Evolutionary conservation across 2,329 filamentous ascomycete genomes (phyloP).

Genomic region (Trichothecium sympodiale): DNA sequence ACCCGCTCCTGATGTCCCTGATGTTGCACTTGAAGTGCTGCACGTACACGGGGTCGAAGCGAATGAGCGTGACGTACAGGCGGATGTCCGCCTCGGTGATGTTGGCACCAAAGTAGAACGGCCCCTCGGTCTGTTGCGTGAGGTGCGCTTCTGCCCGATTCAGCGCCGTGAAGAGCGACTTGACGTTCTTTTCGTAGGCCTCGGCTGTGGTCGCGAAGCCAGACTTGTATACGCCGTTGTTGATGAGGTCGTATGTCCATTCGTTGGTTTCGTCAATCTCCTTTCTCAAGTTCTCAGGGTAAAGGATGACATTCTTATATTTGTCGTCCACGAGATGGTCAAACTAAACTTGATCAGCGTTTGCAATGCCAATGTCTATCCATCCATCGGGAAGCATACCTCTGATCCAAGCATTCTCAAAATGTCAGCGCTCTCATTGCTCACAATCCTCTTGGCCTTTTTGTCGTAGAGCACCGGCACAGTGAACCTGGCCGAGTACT

Average conservation of each 20-base stretch:
- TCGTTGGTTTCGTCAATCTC: slow-evolving; percentile 68
- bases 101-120: slow-evolving; percentile 63
- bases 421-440: slow-evolving; percentile 88
- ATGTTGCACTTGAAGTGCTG: slow-evolving; percentile 87
- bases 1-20: slow-evolving; percentile 72
- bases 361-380: too few relatives aligned
- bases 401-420: slow-evolving; percentile 78
- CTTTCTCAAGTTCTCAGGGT: slow-evolving; percentile 50
- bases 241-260: slow-evolving; percentile 70
- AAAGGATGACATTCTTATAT: slow-evolving; percentile 52
- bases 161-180: slow-evolving; percentile 61
- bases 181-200: slow-evolving; percentile 69
- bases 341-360: slow-evolving; percentile 37
- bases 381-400: slow-evolving; percentile 34
- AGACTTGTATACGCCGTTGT: slow-evolving; percentile 62
- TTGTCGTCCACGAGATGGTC: slow-evolving; percentile 54
- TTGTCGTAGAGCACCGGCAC: slow-evolving; percentile 82
- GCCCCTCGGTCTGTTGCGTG: slow-evolving; percentile 27
- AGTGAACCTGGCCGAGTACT: slow-evolving; percentile 72
- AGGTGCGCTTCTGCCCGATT: slow-evolving; percentile 69
- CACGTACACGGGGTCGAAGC: slow-evolving; percentile 72
- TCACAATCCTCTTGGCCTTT: slow-evolving; percentile 66
- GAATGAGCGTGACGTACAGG: slow-evolving; percentile 58
- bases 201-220: slow-evolving; percentile 79
- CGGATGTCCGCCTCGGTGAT: slow-evolving; percentile 78